Conservation (phyloP, 257 asterid species). For the Echites panduratus region DNA sequence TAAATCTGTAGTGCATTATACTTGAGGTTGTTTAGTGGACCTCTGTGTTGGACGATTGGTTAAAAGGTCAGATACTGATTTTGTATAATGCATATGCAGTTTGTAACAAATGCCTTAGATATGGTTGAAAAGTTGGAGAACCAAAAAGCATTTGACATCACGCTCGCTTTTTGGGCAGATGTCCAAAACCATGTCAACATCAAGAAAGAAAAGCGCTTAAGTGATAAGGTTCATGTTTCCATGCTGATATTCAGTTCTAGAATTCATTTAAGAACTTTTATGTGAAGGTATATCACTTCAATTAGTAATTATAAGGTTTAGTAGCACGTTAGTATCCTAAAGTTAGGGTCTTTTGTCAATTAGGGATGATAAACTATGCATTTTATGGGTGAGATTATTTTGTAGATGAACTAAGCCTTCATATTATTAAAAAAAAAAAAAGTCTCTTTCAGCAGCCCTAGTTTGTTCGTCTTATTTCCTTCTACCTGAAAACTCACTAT, state of each 20-base stretch:
- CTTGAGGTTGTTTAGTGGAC: neutral
- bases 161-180: neutral
- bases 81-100: neutral
- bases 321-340: too few relatives aligned
- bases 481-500: too few relatives aligned
- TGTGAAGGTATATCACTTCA: neutral
- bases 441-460: too few relatives aligned
- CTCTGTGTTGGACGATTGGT: neutral
- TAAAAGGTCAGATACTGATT: neutral
- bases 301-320: too few relatives aligned
- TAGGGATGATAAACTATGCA: too few relatives aligned
- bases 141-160: neutral
- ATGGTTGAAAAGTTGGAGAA: neutral
- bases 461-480: too few relatives aligned
- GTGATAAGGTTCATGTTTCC: neutral
- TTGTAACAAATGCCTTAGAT: neutral
- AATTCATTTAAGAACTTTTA: neutral
- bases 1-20: neutral
- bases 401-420: too few relatives aligned
- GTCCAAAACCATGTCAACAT: neutral
- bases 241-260: neutral
- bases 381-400: too few relatives aligned
- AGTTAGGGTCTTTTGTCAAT: too few relatives aligned
- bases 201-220: neutral
- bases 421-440: too few relatives aligned